A percentile compares a stretch with the other conserved stretches of the same genome.
Conservation (phyloP, 1,139 yeast genomes). For the Candida sp. region DNA sequence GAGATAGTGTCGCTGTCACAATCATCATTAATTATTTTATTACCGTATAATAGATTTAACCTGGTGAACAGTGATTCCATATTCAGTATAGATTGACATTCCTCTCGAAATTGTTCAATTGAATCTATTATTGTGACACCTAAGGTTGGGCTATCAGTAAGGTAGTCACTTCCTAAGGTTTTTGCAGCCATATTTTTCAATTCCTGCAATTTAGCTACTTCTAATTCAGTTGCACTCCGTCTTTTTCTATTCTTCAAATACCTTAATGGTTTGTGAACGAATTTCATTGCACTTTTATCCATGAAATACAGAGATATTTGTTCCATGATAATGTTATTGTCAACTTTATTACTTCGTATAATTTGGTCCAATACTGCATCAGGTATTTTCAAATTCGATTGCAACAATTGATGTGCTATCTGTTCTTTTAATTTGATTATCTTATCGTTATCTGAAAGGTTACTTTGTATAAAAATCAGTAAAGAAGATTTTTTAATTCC, state of each 20-base stretch:
- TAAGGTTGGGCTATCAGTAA: background rate
- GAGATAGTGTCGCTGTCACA: background rate
- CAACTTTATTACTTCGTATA: background rate
- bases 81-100: background rate
- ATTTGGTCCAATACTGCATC: background rate
- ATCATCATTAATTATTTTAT: background rate
- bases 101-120: background rate
- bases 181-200: background rate
- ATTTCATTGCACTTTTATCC: background rate
- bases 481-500: constrained; percentile 29
- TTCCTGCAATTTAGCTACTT: background rate
- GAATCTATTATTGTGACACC: background rate
- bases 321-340: background rate
- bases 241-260: background rate
- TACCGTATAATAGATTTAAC: background rate
- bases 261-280: background rate
- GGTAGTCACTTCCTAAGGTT: background rate
- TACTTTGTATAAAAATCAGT: constrained; percentile 8
- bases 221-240: background rate
- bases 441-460: constrained; percentile 1
- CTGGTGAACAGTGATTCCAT: background rate
- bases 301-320: background rate
- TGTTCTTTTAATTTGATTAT: constrained; percentile 6
- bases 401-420: constrained; percentile 4
- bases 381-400: constrained; percentile 1